These are phyloP conservation scores for Sporothrix humicola DNA, from an alignment of 2,329 filamentous ascomycete genomes.

Conservation along the genomic window DNA sequence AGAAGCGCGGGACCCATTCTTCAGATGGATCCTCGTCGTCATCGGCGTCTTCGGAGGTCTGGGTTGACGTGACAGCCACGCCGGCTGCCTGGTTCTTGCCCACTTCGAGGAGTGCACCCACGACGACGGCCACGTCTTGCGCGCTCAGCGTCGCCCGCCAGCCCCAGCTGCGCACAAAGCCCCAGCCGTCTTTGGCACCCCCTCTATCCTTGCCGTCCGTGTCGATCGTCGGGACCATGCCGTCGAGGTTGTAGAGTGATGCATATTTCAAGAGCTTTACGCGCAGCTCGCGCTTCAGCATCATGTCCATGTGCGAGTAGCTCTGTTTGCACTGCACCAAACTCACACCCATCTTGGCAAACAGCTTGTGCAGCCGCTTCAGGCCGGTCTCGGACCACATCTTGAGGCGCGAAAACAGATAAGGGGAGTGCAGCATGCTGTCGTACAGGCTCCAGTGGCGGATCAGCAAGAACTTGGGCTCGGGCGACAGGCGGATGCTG, in stretches of 20 bases:
- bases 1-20: slow-evolving; percentile 71
- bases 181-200: slow-evolving; percentile 88
- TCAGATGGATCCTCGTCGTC: slow-evolving; percentile 54
- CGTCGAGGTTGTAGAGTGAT: slow-evolving; percentile 90
- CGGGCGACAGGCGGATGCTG: slow-evolving; percentile 88
- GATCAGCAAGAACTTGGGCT: slow-evolving; percentile 90
- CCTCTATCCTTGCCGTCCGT: slow-evolving; percentile 72
- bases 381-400: slow-evolving; percentile 92
- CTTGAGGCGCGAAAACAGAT: slow-evolving; percentile 87
- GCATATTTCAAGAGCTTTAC: slow-evolving; percentile 89
- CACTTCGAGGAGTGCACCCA: slow-evolving; percentile 91
- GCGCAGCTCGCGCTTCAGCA: slow-evolving; percentile 81
- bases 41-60: slow-evolving; percentile 44
- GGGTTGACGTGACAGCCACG: slow-evolving; percentile 43
- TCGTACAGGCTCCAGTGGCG: slow-evolving; percentile 98
- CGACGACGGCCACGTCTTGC: slow-evolving; percentile 89
- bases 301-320: slow-evolving; percentile 98
- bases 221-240: slow-evolving; percentile 81
- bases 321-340: slow-evolving; percentile 92
- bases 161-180: slow-evolving; percentile 96
- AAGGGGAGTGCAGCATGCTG: slow-evolving; percentile 97
- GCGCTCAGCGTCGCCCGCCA: slow-evolving; percentile 95
- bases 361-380: slow-evolving; percentile 87
- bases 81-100: slow-evolving; percentile 61
- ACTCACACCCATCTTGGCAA: slow-evolving; percentile 98